Conservation (phyloP, 805 yeast species). For the Candida oleophila region DNA sequence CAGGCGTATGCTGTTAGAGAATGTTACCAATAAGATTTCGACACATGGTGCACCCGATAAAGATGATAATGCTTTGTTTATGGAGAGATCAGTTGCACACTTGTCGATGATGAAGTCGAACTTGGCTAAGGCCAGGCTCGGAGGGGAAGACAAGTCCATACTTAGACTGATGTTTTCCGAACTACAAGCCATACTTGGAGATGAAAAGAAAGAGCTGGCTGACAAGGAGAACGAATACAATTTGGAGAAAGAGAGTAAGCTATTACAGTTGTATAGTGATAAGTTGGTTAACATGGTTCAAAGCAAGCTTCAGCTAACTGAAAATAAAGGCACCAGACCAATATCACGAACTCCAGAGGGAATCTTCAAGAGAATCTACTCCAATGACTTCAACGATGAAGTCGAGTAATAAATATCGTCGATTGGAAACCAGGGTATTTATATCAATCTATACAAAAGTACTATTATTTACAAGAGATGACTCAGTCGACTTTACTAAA, state of each 20-base stretch:
- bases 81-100: constrained; percentile 13
- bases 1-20: constrained; percentile 4
- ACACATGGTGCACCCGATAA: neutral
- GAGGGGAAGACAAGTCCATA: neutral
- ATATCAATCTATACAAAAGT: constrained; percentile 3
- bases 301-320: constrained; percentile 16
- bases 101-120: constrained; percentile 13
- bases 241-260: constrained; percentile 8
- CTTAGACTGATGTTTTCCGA: neutral
- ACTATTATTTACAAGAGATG: neutral
- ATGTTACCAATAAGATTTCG: neutral
- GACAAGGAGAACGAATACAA: neutral
- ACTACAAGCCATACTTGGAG: neutral
- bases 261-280: constrained; percentile 41
- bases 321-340: constrained; percentile 2
- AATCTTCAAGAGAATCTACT: constrained; percentile 1
- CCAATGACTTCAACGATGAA: constrained; percentile 4
- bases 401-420: neutral
- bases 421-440: neutral
- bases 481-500: too few species aligned
- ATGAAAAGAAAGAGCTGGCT: neutral
- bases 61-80: constrained; percentile 6
- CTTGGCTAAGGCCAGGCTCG: constrained; percentile 7
- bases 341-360: neutral
- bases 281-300: constrained; percentile 29